Evolutionary conservation across 2,329 filamentous ascomycete genomes (phyloP), one percentile per base, ranked within the genome.

Genomic region (Diaporthe humulicola): DNA sequence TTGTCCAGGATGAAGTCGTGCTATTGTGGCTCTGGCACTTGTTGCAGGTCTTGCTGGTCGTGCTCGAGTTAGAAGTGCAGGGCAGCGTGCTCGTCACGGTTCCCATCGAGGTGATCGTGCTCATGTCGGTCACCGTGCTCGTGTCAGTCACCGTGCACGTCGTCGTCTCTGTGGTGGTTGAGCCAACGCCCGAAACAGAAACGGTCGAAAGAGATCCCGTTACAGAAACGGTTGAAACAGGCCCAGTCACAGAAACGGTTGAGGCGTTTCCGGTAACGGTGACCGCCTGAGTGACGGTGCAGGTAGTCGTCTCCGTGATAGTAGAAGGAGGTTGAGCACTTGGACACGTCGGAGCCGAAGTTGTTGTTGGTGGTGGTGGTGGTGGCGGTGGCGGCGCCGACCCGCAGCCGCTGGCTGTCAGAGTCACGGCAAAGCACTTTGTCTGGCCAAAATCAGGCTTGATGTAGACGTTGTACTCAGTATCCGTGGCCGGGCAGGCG

Each of bases 381-480:
- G 60, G 60, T n/a, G 58, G 58, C 36, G 60, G 60, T 14, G 60
- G 60, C n/a, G 60, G 60, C 28, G 40, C 40, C 30, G 64, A 36
- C 15, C 64, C 64, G 22, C 64, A 70, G 38, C 64, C 64, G 30
- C 48, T 50, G 38, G 40, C 48, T 36, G 40, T 48, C 30, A 70
- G 45, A 30, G 52, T 67, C 48, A 77, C 76, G 57, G 69, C 54
- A 30, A 77, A 70, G 72, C 76, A 77, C 38, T 76, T 77, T 12
- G 69, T 50, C 72, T 77, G 76, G 38, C 73, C 73, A 52, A 77
- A 77, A 42, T 77, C 54, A 33, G 76, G 76, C 9, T 50, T 28
- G 28, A 76, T 58, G 70, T 77, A 77, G 69, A 77, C 70, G 70
- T 76, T 77, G 76, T 76, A 76, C 64, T 77, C 76, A 12, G 74